A percentile compares a stretch with the other conserved stretches of the same genome.
These are phyloP conservation scores for Chalciporus sphaerocephalus DNA, from an alignment of 768 basidiomycete species.

Conservation along the genomic window DNA sequence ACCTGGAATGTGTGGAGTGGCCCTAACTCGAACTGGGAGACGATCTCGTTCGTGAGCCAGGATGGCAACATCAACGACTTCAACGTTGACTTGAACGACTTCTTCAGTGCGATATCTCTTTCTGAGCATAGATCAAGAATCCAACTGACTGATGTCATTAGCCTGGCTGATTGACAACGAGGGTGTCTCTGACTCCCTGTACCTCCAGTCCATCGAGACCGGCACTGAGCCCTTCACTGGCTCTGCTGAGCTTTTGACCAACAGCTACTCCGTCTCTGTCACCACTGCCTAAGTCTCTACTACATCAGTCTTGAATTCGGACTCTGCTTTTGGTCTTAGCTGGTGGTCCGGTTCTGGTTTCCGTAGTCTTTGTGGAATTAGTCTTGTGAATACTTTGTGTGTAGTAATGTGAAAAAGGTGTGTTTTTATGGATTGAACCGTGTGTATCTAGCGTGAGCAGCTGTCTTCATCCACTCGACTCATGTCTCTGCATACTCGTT, in stretches of 20 bases:
- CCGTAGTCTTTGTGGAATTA: neutral
- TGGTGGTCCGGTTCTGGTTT: neutral
- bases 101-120: constrained; percentile 42
- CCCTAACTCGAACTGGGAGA: constrained; percentile 52
- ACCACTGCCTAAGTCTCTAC: constrained; percentile 6
- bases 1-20: constrained; percentile 57
- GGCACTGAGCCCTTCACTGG: constrained; percentile 56
- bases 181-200: constrained; percentile 46
- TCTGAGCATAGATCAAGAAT: neutral
- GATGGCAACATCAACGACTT: constrained; percentile 48
- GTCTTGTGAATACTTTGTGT: neutral
- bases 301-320: neutral
- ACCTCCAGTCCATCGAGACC: constrained; percentile 49
- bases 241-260: constrained; percentile 41
- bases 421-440: neutral
- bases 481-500: no score
- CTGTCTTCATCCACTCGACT: no score
- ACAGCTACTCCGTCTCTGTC: constrained; percentile 39
- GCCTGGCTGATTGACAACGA: constrained; percentile 44
- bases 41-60: constrained; percentile 50
- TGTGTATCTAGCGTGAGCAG: no score
- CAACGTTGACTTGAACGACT: constrained; percentile 48
- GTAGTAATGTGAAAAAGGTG: no score
- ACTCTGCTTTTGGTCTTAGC: neutral
- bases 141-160: constrained; percentile 16